Percentiles rank a stretch among this genome's conserved stretches.
phyloP scores from a whole-genome alignment of 1,139 yeast genomes.

The Lodderomyces pseudojiufengensis region DNA sequence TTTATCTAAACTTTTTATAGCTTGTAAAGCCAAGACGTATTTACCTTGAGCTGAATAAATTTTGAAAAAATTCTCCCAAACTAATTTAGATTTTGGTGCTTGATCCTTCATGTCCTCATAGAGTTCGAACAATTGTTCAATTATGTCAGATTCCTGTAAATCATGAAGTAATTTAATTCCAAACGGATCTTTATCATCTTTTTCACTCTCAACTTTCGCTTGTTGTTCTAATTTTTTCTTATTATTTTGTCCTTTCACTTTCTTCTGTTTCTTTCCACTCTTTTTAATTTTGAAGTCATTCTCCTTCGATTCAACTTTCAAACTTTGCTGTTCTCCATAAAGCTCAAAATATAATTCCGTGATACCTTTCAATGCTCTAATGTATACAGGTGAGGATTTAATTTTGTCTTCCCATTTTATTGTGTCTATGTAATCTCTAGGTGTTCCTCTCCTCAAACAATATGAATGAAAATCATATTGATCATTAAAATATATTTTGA shows the following conservation, averaged over 20 bases:
- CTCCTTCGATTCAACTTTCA: conserved; percentile 15
- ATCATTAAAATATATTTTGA: conserved; percentile 70
- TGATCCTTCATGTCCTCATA: conserved; percentile 33
- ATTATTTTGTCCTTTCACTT: conserved; percentile 34
- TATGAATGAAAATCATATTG: conserved; percentile 94
- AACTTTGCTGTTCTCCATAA: conserved; percentile 21
- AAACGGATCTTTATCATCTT: conserved; percentile 48
- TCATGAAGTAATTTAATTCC: conserved; percentile 40
- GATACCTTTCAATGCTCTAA: conserved; percentile 68
- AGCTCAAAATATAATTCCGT: conserved; percentile 54
- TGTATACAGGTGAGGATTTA: conserved; percentile 65
- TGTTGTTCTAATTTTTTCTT: conserved; percentile 38
- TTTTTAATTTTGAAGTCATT: conserved; percentile 19
- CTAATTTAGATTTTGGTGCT: conserved; percentile 30
- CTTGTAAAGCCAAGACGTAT: conserved; percentile 46
- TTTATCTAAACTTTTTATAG: conserved; percentile 36
- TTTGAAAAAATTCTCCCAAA: conserved; percentile 39
- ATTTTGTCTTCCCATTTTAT: conserved; percentile 77
- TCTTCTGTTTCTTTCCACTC: conserved; percentile 29
- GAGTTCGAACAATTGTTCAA: conserved; percentile 28
- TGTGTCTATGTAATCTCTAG: conserved; percentile 74
- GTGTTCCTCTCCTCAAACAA: conserved; percentile 87
- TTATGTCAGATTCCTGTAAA: conserved; percentile 24
- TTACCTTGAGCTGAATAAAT: conserved; percentile 40
- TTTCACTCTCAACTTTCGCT: conserved; percentile 40